phyloP scores from a whole-genome alignment of 2,329 filamentous ascomycete species.

The Sporothrix humicola region DNA sequence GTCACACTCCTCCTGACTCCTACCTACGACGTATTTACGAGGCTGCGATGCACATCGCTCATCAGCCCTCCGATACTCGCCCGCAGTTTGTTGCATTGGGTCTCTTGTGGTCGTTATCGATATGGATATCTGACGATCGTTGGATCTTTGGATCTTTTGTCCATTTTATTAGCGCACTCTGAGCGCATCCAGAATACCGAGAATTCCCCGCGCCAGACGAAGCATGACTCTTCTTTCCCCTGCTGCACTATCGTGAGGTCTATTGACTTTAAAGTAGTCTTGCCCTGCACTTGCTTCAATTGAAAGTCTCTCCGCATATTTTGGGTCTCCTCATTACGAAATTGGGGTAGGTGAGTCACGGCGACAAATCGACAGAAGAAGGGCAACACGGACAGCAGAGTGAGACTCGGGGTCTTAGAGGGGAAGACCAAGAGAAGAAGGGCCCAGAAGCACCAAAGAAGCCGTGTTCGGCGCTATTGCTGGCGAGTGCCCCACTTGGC shows the following conservation, averaged over 20 bases:
- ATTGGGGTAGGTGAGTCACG: conserved; percentile 4
- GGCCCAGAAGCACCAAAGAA: neutral
- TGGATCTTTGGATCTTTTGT: too few relatives aligned
- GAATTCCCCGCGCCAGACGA: conserved; percentile 15
- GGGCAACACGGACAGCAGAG: too few relatives aligned
- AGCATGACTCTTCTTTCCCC: too few relatives aligned
- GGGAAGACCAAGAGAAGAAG: neutral
- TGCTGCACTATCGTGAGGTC: too few relatives aligned
- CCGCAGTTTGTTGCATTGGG: neutral
- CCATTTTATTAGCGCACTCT: too few relatives aligned
- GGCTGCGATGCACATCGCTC: too few relatives aligned
- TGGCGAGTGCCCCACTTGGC: conserved; percentile 18
- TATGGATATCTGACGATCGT: neutral
- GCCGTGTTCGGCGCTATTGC: conserved; percentile 20
- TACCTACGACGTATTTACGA: too few relatives aligned
- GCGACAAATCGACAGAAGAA: neutral
- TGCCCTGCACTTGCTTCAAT: too few relatives aligned
- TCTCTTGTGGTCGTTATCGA: neutral
- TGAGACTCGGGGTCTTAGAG: neutral
- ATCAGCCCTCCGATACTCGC: too few relatives aligned
- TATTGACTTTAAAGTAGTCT: too few relatives aligned
- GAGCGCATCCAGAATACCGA: conserved; percentile 24
- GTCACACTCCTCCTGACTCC: too few relatives aligned
- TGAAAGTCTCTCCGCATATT: neutral
- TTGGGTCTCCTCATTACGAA: neutral